Evolutionary conservation across 1,139 yeast genomes (phyloP), one percentile per base, ranked within the genome.

Genomic region (Candida neerlandica): DNA sequence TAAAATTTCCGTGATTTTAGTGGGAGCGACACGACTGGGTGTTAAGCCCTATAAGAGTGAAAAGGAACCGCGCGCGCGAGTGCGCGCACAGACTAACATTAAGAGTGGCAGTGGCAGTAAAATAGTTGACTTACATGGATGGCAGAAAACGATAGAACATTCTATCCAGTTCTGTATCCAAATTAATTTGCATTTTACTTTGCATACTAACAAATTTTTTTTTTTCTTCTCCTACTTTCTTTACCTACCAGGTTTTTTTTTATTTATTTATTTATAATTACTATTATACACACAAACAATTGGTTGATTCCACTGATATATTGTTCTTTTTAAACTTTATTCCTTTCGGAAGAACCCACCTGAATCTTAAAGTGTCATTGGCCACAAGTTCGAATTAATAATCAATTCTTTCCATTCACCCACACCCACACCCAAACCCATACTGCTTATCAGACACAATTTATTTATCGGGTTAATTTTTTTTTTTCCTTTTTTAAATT

Each of bases 131-230:
- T 11, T 14, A 30, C 14, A 9, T 27, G 15, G 10, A 33, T 9
- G 21, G 12, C 12, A 37, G 44, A 42, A 42, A 21, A 10, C 27
- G 30, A 42, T 32, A 33, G 44, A 42, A 42, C 34, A 15, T 42
- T 42, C 44, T 26, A 42, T 32, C 34, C 44, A 32, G 29, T 42
- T 42, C 44, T 42, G 21, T 41, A 30, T 41, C 44, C 37, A 30
- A 30, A 15, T n/a, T 32, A 26, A 11, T n/a, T 16, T 14, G 12
- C 21, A 27, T 27, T 27, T 27, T 11, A n/a, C n/a, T 14, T 40
- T 7, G 21, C 39, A 42, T 14, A 42, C 4, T 16, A 12, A 15
- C 11, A 26, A 26, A 11, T 39, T n/a, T 39, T 19, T 29, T 29
- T 29, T 41, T 15, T n/a, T 19, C 32, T 32, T 30, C 19, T 18